phyloP scores from a whole-genome alignment of 352 stramenopile species.

The Peronospora tabacina region DNA sequence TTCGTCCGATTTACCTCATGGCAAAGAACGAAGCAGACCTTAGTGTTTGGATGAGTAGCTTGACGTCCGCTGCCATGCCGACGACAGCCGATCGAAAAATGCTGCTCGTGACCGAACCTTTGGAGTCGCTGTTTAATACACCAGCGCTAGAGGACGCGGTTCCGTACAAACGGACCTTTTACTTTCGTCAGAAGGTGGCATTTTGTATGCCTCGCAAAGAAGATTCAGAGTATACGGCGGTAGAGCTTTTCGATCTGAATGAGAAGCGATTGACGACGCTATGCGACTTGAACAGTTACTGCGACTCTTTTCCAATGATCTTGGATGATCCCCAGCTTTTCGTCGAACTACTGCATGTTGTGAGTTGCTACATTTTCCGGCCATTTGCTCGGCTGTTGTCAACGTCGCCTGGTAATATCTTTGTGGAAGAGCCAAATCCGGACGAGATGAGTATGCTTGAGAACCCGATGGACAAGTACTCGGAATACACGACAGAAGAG shows the following conservation, averaged over 20 bases:
- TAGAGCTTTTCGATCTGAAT: slow-evolving; percentile 80
- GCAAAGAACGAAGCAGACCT: slow-evolving; percentile 78
- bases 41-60: slow-evolving; percentile 79
- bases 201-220: slow-evolving; percentile 64
- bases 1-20: slow-evolving; percentile 79
- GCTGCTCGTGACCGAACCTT: slow-evolving; percentile 45
- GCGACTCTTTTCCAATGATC: slow-evolving; percentile 74
- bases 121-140: slow-evolving; percentile 73
- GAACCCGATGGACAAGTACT: slow-evolving; percentile 81
- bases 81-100: slow-evolving; percentile 62
- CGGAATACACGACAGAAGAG: slow-evolving; percentile 75
- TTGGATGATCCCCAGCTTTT: slow-evolving; percentile 74
- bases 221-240: slow-evolving; percentile 35
- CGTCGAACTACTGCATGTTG: slow-evolving; percentile 71
- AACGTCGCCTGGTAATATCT: slow-evolving; percentile 63
- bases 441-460: slow-evolving; percentile 48
- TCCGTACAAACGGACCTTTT: slow-evolving; percentile 77
- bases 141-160: slow-evolving; percentile 69
- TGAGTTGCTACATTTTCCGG: slow-evolving; percentile 78
- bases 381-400: slow-evolving; percentile 50
- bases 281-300: slow-evolving; percentile 83
- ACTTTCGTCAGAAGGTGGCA: slow-evolving; percentile 80
- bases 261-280: slow-evolving; percentile 76
- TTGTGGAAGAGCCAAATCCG: slow-evolving; percentile 69
- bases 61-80: slow-evolving; percentile 74